A percentile compares a stretch with the other conserved stretches of the same genome.
phyloP scores from a whole-genome alignment of 176 grass and related monocot species.

The Zoysia pacifica region DNA sequence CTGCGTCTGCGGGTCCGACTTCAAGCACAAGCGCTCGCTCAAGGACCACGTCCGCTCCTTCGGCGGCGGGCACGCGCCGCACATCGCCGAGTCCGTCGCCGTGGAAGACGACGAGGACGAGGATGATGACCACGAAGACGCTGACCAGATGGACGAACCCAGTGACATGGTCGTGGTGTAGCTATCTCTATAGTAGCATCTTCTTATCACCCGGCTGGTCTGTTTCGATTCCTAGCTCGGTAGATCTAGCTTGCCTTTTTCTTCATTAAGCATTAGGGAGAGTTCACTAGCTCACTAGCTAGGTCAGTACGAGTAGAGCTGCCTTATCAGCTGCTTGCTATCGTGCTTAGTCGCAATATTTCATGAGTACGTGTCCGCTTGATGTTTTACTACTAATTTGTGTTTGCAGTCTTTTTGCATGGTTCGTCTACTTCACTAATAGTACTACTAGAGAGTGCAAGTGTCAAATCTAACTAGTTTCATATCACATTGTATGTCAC shows the following conservation, averaged over 20 bases:
- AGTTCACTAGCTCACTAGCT: too few relatives aligned
- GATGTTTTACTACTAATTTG: neutral
- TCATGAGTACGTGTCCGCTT: neutral
- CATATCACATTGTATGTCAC: too few relatives aligned
- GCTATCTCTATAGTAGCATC: too few relatives aligned
- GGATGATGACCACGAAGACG: conserved; percentile 26
- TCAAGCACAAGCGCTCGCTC: conserved; percentile 93
- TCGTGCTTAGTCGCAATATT: neutral
- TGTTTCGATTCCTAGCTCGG: too few relatives aligned
- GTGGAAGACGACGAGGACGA: conserved; percentile 47
- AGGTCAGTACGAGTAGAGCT: too few relatives aligned
- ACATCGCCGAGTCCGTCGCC: conserved; percentile 66
- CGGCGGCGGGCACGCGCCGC: conserved; percentile 78
- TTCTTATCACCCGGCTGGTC: too few relatives aligned
- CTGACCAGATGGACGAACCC: conserved; percentile 21
- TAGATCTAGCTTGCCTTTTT: too few relatives aligned
- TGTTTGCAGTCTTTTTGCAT: conserved; percentile 4
- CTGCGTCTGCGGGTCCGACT: conserved; percentile 90
- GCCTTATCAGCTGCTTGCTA: too few relatives aligned
- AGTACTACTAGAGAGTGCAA: neutral
- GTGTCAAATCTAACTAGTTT: conserved; percentile 14
- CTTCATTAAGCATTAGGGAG: too few relatives aligned
- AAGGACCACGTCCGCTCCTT: conserved; percentile 92
- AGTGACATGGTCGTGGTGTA: conserved; percentile 47
- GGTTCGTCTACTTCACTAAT: neutral